phyloP scores from a whole-genome alignment of 352 stramenopile genomes.

The Globisporangium yorkense region DNA sequence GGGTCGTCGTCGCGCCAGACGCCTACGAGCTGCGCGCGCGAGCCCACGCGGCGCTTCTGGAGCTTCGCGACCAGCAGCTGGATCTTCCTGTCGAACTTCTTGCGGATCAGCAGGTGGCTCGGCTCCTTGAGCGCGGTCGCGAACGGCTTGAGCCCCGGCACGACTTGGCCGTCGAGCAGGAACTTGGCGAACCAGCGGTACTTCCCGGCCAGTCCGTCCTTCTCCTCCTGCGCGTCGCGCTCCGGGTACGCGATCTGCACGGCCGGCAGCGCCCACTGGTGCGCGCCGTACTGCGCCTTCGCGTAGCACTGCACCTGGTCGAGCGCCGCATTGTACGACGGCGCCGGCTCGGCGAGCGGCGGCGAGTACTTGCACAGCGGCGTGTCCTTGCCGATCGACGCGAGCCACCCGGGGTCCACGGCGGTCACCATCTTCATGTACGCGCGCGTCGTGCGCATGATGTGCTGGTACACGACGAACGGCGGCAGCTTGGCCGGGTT shows the following conservation, averaged over 20 bases:
- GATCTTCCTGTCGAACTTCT: slow-evolving; percentile 87
- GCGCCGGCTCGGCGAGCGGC: slow-evolving; percentile 51
- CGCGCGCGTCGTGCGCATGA: slow-evolving; percentile 67
- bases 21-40: slow-evolving; percentile 26
- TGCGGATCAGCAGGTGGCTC: slow-evolving; percentile 87
- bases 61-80: slow-evolving; percentile 65
- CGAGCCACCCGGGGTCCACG: slow-evolving; percentile 96
- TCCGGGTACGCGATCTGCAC: slow-evolving; percentile 54
- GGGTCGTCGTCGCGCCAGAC: slow-evolving; percentile 34
- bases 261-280: slow-evolving; percentile 60
- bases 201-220: slow-evolving; percentile 36
- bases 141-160: slow-evolving; percentile 69
- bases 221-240: slow-evolving; percentile 19
- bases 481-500: slow-evolving; percentile 54
- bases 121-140: slow-evolving; percentile 89
- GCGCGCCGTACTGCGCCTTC: slow-evolving; percentile 65
- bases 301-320: slow-evolving; percentile 78
- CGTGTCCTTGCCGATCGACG: slow-evolving; percentile 67
- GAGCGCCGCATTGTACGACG: slow-evolving; percentile 45
- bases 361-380: slow-evolving; percentile 65
- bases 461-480: slow-evolving; percentile 77
- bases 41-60: slow-evolving; percentile 40
- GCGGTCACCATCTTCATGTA: slow-evolving; percentile 98
- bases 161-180: slow-evolving; percentile 61
- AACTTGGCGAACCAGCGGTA: slow-evolving; percentile 86